Conservation (phyloP, 129 eudicot genomes). For the Smallanthus sonchifolius region DNA sequence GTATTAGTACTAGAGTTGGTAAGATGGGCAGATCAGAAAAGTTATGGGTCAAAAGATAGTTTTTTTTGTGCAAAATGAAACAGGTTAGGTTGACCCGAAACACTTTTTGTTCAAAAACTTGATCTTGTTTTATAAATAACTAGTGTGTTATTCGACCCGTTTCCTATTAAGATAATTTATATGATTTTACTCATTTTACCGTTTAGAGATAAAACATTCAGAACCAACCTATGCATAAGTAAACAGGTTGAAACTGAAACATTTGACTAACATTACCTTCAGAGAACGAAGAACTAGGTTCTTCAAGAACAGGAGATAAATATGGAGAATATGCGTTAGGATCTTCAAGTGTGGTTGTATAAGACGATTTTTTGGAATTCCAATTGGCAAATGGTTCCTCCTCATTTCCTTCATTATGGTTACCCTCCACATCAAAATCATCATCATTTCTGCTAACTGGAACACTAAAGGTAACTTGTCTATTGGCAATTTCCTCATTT, state of each 20-base stretch:
- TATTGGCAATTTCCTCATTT: constrained; percentile 48
- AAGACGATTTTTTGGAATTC: constrained; percentile 48
- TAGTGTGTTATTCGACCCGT: background rate
- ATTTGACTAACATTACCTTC: constrained; percentile 55
- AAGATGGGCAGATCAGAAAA: background rate
- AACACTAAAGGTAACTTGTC: constrained; percentile 71
- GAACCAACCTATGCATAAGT: background rate
- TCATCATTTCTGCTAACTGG: constrained; percentile 59
- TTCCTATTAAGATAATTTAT: background rate
- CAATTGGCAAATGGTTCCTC: constrained; percentile 54
- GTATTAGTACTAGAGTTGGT: background rate
- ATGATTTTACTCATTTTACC: background rate
- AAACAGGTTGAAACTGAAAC: background rate
- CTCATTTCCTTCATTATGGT: constrained; percentile 48
- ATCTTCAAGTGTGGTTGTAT: constrained; percentile 48
- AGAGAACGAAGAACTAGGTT: constrained; percentile 86
- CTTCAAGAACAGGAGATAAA: constrained; percentile 89
- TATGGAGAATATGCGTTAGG: constrained; percentile 72
- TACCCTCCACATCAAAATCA: constrained; percentile 43
- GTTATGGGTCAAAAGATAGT: background rate
- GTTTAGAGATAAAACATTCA: background rate
- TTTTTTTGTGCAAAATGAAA: background rate
- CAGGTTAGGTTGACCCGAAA: background rate
- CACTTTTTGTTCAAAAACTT: background rate
- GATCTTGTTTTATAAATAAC: background rate